phyloP scores from a whole-genome alignment of 306 rosid genomes.

The Argentina anserina region DNA sequence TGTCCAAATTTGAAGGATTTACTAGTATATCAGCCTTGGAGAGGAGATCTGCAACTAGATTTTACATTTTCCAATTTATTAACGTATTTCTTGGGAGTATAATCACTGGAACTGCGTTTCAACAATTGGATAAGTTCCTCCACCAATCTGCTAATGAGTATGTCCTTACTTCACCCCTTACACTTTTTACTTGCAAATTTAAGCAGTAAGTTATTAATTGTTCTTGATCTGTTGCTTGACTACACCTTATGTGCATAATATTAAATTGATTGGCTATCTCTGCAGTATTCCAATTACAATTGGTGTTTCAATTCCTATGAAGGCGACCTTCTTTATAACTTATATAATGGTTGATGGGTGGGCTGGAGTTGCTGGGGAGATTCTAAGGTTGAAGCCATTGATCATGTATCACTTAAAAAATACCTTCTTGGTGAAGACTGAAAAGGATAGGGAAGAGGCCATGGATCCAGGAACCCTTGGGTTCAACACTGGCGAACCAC shows the following conservation, averaged over 20 bases:
- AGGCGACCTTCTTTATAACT: conserved; percentile 96
- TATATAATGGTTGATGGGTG: conserved; percentile 98
- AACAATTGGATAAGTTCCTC: conserved; percentile 75
- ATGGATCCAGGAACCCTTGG: conserved; percentile 98
- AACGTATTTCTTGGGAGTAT: conserved; percentile 97
- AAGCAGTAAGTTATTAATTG: background rate
- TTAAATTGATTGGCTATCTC: background rate
- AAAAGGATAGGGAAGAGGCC: conserved; percentile 93
- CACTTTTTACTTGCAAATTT: background rate
- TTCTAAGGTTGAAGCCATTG: conserved; percentile 85
- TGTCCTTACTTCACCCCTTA: conserved; percentile 22
- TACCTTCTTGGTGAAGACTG: conserved; percentile 81
- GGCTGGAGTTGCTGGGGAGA: conserved; percentile 99
- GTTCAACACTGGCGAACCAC: conserved; percentile 94
- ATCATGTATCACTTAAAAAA: conserved; percentile 74
- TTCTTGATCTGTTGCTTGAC: background rate
- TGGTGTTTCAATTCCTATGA: conserved; percentile 97
- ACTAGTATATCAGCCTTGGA: conserved; percentile 67
- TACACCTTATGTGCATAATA: background rate
- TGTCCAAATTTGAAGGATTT: conserved; percentile 95
- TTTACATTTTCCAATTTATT: conserved; percentile 76
- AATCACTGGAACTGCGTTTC: conserved; percentile 93
- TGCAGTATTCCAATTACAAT: conserved; percentile 87
- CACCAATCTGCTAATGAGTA: conserved; percentile 93
- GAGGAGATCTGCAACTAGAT: conserved; percentile 85